Evolutionary conservation across 805 yeast species (phyloP), one percentile per base, ranked within the genome.

Genomic region (Ogataea pignaliae): DNA sequence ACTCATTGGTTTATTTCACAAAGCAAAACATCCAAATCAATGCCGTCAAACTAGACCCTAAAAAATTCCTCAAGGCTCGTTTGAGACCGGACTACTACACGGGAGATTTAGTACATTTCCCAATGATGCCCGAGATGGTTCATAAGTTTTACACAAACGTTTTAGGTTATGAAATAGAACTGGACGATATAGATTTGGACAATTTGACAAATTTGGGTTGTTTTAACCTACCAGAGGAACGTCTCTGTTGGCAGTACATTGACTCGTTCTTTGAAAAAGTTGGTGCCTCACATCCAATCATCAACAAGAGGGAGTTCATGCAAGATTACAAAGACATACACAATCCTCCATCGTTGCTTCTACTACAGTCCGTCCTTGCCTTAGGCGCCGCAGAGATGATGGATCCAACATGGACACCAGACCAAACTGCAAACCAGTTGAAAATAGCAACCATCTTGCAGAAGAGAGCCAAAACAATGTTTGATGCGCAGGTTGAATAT

Each of bases 121-220:
- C 50, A 8, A 14, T 46, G 3, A 44, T 46, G 32, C 46, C 41
- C 26, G 50, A 47, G 31, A 39, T 43, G 13, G 36, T 46, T 32
- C 28, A 36, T 16, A 43, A 44, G 29, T 43, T 47, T 34, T 47
- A 47, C 38, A 47, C 39, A 29, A 48, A 42, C 16, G 47, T 43
- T 29, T 36, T 44, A 26, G 54, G 51, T 6, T 28, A 36, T 16
- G 49, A 48, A 32, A 39, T 41, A 43, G 38, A 46, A 41, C 33
- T 55, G 44, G 40, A 59, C 17, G 65, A 61, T 32, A 37, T 79
- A 21, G 89, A 84, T 50, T 65, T 83, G 56, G 84, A 81, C 55
- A 74, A 80, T 40, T 68, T 85, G 48, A 74, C 79, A 50, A 60
- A 80, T 42, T 68, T 82, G 44, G 89, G 89, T n/a, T 87, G 88